Evolutionary conservation across 1,284 basidiomycete genomes (phyloP), one percentile per base, ranked within the genome.

Genomic region (Fomes fomentarius): DNA sequence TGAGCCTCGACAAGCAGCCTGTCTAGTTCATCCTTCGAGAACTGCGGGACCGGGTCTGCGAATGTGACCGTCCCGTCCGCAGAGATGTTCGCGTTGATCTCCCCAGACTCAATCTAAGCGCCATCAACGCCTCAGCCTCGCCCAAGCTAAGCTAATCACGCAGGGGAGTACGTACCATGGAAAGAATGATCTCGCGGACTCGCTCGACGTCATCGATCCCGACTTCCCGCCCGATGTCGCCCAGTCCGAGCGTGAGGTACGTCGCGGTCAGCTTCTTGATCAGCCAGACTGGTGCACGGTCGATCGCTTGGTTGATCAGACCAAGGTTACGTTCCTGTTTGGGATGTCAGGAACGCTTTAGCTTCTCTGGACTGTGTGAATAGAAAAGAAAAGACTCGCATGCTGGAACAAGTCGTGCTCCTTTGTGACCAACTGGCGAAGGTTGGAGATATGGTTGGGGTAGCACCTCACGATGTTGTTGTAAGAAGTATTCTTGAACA

Each of bases 201-300:
- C 79, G 79, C 26, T 78, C 80, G 52, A 82, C 74, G 34, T 67
- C 78, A 3, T 79, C 74, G 35, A 87, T 79, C 28, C 80, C 82
- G 40, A 90, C 77, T 11, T 79, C 77, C 22, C 75, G 75, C 4
- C 81, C 87, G 47, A 94, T 88, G 56, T 93, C 89, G 0, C 73
- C 67, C 7, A 94, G 72, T 21, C 85, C 79, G 7, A 94, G 79
- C 0, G 87, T 88, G 38, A 91, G 78, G 65, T 93, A 94, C 6
- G 91, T 92, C 47, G 80, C 79, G 0, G 87, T 93, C 45, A 94
- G 78, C 65, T 83, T 87, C 69, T 84, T 84, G 59, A 94, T 81
- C 46, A 83, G 75, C 82, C 91, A 91, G 37, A 87, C 79, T 0
- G 88, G 85, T 4, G 88, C 83, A 14, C 83, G 79, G 9, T 79